Conservation (phyloP, 129 eudicot genomes). For the Silybum marianum region DNA sequence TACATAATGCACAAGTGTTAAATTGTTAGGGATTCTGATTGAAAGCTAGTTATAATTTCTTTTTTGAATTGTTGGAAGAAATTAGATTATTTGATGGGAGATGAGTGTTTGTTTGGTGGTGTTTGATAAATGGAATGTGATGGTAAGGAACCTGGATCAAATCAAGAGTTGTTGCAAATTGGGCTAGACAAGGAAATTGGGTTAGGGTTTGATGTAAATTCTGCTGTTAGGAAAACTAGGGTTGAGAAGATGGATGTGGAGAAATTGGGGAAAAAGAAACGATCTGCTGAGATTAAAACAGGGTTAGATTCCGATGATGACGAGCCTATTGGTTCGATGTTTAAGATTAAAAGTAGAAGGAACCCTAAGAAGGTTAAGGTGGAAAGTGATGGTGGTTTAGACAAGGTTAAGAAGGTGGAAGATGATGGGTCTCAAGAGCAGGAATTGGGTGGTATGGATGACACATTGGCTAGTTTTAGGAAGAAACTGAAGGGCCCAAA, state of each 20-base stretch:
- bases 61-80: conserved; percentile 27
- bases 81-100: conserved; percentile 22
- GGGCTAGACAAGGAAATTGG: conserved; percentile 43
- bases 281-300: conserved; percentile 34
- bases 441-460: conserved; percentile 84
- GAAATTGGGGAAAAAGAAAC: conserved; percentile 50
- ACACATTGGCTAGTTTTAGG: conserved; percentile 82
- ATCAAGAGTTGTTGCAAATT: conserved; percentile 31
- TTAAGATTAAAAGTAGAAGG: conserved; percentile 62
- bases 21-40: conserved; percentile 35
- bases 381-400: conserved; percentile 44
- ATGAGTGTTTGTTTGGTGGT: conserved; percentile 30
- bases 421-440: conserved; percentile 34
- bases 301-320: conserved; percentile 67
- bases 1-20: conserved; percentile 34
- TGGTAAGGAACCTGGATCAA: conserved; percentile 34
- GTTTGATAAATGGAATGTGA: conserved; percentile 53
- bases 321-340: conserved; percentile 79
- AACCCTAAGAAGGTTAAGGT: conserved; percentile 65
- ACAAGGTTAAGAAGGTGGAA: conserved; percentile 30
- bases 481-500: conserved; percentile 89
- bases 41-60: conserved; percentile 15
- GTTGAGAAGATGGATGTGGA: conserved; percentile 67
- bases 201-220: conserved; percentile 56
- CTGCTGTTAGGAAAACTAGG: conserved; percentile 36